A percentile compares a stretch with the other conserved stretches of the same genome.
phyloP scores from a whole-genome alignment of 345 rosid genomes.

The Eucalyptus marginata region DNA sequence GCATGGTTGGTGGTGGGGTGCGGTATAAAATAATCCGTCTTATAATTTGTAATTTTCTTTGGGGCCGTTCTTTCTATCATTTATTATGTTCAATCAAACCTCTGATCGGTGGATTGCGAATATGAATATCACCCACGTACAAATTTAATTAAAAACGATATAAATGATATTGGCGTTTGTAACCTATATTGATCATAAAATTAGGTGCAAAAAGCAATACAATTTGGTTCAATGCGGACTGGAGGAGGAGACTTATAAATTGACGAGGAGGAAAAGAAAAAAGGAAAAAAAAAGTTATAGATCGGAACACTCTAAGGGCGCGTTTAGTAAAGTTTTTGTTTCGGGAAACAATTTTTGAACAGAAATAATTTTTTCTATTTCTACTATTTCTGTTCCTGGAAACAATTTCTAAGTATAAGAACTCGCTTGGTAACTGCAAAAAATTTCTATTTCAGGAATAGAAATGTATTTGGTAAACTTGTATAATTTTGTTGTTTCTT shows the following conservation, averaged over 20 bases:
- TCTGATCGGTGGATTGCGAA: not conserved
- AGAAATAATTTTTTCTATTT: too few relatives aligned
- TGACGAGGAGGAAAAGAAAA: not conserved
- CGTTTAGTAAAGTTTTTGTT: too few relatives aligned
- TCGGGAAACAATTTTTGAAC: too few relatives aligned
- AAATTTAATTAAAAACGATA: not conserved
- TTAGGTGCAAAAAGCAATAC: not conserved
- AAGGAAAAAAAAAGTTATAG: not conserved
- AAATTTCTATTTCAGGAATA: too few relatives aligned
- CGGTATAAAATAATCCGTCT: not conserved
- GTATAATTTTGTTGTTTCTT: too few relatives aligned
- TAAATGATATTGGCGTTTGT: not conserved
- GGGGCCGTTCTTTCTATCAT: not conserved
- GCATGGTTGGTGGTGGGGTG: not conserved
- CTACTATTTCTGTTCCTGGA: too few relatives aligned
- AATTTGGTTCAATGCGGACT: fast-evolving
- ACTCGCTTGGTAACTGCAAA: too few relatives aligned
- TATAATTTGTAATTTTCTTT: not conserved
- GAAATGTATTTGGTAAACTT: too few relatives aligned
- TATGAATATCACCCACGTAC: not conserved
- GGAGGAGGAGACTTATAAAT: not conserved
- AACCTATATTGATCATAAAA: not conserved
- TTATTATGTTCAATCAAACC: not conserved
- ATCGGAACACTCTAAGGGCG: too few relatives aligned
- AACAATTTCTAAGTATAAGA: too few relatives aligned